These are phyloP conservation scores for Panicum hallii DNA, from an alignment of 202 grass and related monocot genomes.

Conservation along the genomic window DNA sequence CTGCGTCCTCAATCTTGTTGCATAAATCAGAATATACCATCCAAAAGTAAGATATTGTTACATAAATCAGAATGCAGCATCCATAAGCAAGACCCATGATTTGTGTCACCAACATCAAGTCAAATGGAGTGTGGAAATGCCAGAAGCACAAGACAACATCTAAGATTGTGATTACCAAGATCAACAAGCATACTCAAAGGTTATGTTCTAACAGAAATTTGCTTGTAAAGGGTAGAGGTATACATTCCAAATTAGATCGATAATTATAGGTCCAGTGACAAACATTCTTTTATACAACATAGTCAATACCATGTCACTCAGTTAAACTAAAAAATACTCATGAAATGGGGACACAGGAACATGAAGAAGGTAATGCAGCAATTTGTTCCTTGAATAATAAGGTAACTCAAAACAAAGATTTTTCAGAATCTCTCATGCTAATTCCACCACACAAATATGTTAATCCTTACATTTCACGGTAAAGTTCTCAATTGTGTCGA, in stretches of 20 bases:
- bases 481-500: not conserved
- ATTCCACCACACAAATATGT: not conserved
- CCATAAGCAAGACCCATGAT: not conserved
- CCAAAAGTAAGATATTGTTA: not conserved
- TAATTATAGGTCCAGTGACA: not conserved
- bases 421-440: not conserved
- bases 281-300: not conserved
- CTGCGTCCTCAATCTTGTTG: not conserved
- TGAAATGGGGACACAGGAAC: not conserved
- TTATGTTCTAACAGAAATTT: not conserved
- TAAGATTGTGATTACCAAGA: not conserved
- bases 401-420: not conserved
- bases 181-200: not conserved
- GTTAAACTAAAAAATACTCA: too few relatives aligned
- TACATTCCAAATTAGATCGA: not conserved
- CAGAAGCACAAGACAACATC: conserved; percentile 9
- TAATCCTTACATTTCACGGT: not conserved
- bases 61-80: conserved; percentile 24
- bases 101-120: not conserved
- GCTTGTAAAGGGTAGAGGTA: not conserved
- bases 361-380: not conserved
- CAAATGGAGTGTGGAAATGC: not conserved
- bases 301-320: not conserved
- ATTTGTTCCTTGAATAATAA: conserved; percentile 1
- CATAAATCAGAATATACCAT: conserved; percentile 18